phyloP scores from a whole-genome alignment of 768 basidiomycete species.

The Gloeostereum incarnatum region DNA sequence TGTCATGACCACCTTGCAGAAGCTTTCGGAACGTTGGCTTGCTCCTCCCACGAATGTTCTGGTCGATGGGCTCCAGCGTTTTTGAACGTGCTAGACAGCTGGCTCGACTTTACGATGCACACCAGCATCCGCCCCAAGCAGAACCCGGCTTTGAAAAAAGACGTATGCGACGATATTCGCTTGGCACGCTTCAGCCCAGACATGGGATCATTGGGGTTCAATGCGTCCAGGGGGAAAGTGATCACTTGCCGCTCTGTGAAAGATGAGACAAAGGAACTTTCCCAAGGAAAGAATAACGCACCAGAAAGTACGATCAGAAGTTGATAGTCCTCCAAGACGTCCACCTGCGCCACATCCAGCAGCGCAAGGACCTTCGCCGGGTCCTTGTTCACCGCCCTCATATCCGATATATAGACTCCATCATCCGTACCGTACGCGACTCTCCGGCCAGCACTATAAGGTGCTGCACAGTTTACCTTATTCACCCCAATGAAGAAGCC shows the following conservation, averaged over 20 bases:
- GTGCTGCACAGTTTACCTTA: slow-evolving; percentile 88
- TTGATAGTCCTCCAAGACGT: slow-evolving; percentile 93
- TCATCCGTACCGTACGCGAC: slow-evolving; percentile 98
- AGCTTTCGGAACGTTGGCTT: slow-evolving; percentile 95
- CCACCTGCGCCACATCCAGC: slow-evolving; percentile 88
- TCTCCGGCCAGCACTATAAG: slow-evolving; percentile 74
- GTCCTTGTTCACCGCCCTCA: slow-evolving; percentile 65
- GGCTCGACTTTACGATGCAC: slow-evolving; percentile 94
- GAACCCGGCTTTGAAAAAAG: slow-evolving; percentile 95
- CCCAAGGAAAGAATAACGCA: slow-evolving; percentile 15
- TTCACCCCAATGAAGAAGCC: slow-evolving; percentile 82
- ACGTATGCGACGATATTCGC: slow-evolving; percentile 90
- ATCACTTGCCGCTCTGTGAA: slow-evolving; percentile 84
- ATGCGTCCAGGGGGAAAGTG: slow-evolving; percentile 89
- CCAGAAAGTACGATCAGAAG: slow-evolving; percentile 98
- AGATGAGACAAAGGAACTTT: slow-evolving; percentile 1
- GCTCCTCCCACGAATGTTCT: slow-evolving; percentile 63
- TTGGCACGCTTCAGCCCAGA: slow-evolving; percentile 91
- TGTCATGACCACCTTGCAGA: slow-evolving; percentile 91
- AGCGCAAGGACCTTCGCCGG: slow-evolving; percentile 87
- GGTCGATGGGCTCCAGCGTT: slow-evolving; percentile 92
- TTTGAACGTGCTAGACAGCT: slow-evolving; percentile 96
- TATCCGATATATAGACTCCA: slow-evolving; percentile 90
- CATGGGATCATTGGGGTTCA: slow-evolving; percentile 85
- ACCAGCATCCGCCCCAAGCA: slow-evolving; percentile 89